These are phyloP conservation scores for Streptanthus diversifolius DNA, from an alignment of 345 rosid genomes.

Conservation along the genomic window DNA sequence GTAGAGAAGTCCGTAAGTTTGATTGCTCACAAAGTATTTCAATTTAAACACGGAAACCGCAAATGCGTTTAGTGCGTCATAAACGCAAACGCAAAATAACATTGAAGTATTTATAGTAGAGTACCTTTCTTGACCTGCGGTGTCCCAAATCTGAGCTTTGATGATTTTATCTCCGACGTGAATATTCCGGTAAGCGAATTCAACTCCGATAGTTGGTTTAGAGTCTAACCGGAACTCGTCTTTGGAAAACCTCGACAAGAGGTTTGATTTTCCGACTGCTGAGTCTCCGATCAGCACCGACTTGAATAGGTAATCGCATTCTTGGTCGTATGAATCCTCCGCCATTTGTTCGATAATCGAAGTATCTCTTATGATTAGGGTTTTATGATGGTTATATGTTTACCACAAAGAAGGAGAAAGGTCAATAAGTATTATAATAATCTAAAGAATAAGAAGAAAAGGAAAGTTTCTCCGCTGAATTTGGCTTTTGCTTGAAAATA, in stretches of 20 bases:
- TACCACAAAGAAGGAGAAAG: conserved; percentile 11
- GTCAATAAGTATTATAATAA: conserved; percentile 6
- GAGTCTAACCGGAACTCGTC: conserved; percentile 84
- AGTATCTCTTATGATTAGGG: background rate
- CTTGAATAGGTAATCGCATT: conserved; percentile 84
- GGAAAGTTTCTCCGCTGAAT: conserved; percentile 28
- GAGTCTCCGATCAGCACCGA: conserved; percentile 81
- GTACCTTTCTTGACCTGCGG: conserved; percentile 99
- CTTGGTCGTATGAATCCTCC: conserved; percentile 65
- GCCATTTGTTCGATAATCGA: conserved; percentile 5
- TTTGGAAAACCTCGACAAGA: conserved; percentile 67
- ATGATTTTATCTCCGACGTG: conserved; percentile 68
- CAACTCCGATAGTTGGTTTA: conserved; percentile 90
- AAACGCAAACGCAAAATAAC: conserved; percentile 8
- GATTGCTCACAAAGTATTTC: conserved; percentile 6
- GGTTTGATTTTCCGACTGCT: conserved; percentile 84
- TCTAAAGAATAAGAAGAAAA: background rate
- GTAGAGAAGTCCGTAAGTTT: conserved; percentile 8
- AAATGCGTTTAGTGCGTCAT: background rate
- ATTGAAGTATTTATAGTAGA: background rate
- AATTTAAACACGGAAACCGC: background rate
- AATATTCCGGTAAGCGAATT: conserved; percentile 77
- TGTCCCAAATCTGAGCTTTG: conserved; percentile 94
- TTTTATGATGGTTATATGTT: background rate
- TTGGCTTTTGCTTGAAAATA: conserved; percentile 31